Base-by-base conservation (phyloP, 176 grass and related monocot genomes). In the Oryza rufipogon region DNA sequence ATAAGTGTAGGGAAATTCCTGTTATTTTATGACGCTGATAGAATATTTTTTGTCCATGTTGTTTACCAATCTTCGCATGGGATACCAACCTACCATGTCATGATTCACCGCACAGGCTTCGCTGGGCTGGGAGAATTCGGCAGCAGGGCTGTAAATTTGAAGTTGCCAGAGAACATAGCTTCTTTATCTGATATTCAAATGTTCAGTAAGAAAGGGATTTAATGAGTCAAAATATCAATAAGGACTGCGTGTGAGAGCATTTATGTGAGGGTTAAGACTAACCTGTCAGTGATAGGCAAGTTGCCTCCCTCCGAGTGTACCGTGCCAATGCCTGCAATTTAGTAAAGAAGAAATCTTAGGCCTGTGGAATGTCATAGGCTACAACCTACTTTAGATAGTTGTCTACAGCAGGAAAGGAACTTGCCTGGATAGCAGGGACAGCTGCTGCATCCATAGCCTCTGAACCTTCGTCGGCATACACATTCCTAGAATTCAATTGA, bases 251-350 rank as follows among this genome's bases (percentile, higher is more conserved):
- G 68, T 32, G 22, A 10, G 36, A 11, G 13, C 17, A 4, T 2
- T 34, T 28, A 38, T 14, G n/a, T 0, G 11, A 23, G n/a, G 80
- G 0, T 85, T 64, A 84, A 83, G 56, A 49, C 52, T 82, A 86
- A 96, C 96, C 91, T 39, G 93, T 96, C 81, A 96, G 74, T 77
- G 91, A 96, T 79, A 99, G 86, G 64, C 93, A 94, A 30, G 96
- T 96, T 81, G 86, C 91, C 82, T 99, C 96, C 80, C 91, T 92
- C 51, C 91, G 93, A 14, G 81, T 89, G 73, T 99, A 96, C 86
- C 93, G 92, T 70, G 96, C 93, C 93, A 99, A 86, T 65, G 96
- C 93, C 93, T 96, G 74, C 77, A 52, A 90, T 67, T 41, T 71
- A 72, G 73, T 60, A 87, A 91, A 54, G 14, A 79, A 17, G n/a